Evolutionary conservation across 371 early-diverging fungal species (phyloP).

Genomic region (Blakeslea trispora): DNA sequence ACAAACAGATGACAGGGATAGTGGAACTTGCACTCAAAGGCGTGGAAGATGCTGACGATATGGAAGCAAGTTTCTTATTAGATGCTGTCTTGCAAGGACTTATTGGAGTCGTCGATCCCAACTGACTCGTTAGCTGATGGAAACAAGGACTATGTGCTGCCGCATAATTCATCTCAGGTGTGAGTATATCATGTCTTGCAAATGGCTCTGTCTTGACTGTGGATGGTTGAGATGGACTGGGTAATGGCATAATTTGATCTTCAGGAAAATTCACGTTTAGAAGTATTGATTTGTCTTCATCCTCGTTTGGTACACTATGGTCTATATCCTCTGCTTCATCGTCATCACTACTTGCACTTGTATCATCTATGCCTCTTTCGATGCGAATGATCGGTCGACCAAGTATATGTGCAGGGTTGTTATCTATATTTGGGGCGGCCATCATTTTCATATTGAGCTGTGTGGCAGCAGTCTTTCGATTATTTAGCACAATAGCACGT

Average conservation of each 20-base stretch:
- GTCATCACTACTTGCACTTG: no score
- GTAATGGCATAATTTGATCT: slow-evolving; percentile 40
- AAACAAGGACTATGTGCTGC: background rate
- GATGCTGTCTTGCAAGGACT: no score
- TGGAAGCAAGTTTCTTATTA: background rate
- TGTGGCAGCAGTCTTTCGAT: slow-evolving; percentile 18
- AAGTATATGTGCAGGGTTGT: no score
- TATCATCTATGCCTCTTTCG: background rate
- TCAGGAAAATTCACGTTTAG: slow-evolving; percentile 19
- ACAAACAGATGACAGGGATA: slow-evolving; percentile 40
- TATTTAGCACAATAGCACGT: slow-evolving; percentile 24
- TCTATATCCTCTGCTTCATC: no score
- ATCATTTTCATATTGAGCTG: no score
- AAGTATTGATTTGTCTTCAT: slow-evolving; percentile 4
- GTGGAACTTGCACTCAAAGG: slow-evolving; percentile 1
- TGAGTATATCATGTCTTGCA: slow-evolving; percentile 9
- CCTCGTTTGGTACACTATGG: background rate
- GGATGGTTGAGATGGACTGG: slow-evolving; percentile 31
- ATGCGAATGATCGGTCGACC: slow-evolving; percentile 11
- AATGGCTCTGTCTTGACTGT: slow-evolving; percentile 21
- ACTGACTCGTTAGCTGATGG: background rate
- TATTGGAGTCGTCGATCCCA: no score
- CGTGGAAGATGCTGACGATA: slow-evolving; percentile 4
- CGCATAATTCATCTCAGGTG: slow-evolving; percentile 4
- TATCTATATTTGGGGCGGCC: background rate